Base-by-base conservation (phyloP, 441 rosid genomes). In the Erodium chrysanthum region DNA sequence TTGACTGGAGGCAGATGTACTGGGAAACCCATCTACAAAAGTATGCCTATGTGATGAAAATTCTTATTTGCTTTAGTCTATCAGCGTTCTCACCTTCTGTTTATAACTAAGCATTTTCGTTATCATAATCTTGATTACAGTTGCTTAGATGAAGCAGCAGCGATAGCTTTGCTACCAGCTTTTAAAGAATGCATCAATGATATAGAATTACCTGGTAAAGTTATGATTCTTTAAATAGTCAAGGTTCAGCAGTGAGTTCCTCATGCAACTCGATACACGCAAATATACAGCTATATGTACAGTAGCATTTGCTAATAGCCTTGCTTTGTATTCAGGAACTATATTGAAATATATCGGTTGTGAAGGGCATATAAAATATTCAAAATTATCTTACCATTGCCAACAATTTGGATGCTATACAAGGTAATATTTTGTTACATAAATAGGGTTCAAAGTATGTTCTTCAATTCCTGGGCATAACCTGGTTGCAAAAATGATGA, bases 131-230 rank as follows among this genome's bases (percentile, higher is more conserved):
- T 73, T 81, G 67, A 74, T 74, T 18, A 77, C 83, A 92, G 96
- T 79, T 92, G 96, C 84, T 84, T 88, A 70, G 94, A 90, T 80
- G 89, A 90, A 81, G 97, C 94, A 71, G 90, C 84, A 11, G 92
- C 80, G 74, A 52, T 76, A 70, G 96, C 91, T 64, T 69, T 77
- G 69, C 86, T 87, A 50, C 92, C 96, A 0, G 82, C 86, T 42
- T 88, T 86, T 78, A 71, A 78, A 40, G 86, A 88, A 40, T 74
- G 74, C 65, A 77, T 92, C 21, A 77, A 88, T 10, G 81, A 82
- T 21, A 73, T 87, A 66, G 64, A 66, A 61, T 75, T 90, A 25
- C 83, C 96, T 75, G 96, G 98, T 83, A 70, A 64, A 40, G 17
- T 64, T 66, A 37, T 74, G 68, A 64, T 66, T 68, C 71, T 7